Conservation (phyloP, 345 rosid species). For the Lepidium africanum region DNA sequence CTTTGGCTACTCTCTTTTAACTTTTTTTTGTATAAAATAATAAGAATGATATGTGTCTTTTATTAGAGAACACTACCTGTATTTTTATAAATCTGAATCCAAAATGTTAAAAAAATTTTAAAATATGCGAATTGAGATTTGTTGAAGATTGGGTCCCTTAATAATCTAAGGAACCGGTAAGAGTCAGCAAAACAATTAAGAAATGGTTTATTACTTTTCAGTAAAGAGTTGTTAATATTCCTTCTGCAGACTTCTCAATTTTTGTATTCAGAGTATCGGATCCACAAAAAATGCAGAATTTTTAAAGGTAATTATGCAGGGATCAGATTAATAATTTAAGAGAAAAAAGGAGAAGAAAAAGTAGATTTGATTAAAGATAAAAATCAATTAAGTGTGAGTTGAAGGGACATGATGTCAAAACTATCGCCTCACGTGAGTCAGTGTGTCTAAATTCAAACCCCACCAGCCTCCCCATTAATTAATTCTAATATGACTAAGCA, state of each 20-base stretch:
- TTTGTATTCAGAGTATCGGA: conserved; percentile 28
- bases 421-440: conserved; percentile 26
- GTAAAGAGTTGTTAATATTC: conserved; percentile 26
- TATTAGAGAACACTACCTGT: background rate
- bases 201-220: conserved; percentile 12
- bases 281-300: conserved; percentile 26
- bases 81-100: background rate
- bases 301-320: conserved; percentile 26
- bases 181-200: background rate
- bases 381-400: background rate
- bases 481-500: background rate
- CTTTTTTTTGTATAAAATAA: background rate
- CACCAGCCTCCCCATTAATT: conserved; percentile 7
- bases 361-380: conserved; percentile 10
- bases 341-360: conserved; percentile 4
- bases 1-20: background rate
- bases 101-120: background rate
- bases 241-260: conserved; percentile 23
- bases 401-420: conserved; percentile 28
- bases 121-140: background rate
- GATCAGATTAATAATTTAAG: background rate
- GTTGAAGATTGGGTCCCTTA: conserved; percentile 4
- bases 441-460: conserved; percentile 12
- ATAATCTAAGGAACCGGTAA: background rate
- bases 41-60: background rate